Evolutionary conservation across 305 asterid species (phyloP).

Genomic region (Rubia peregrina): DNA sequence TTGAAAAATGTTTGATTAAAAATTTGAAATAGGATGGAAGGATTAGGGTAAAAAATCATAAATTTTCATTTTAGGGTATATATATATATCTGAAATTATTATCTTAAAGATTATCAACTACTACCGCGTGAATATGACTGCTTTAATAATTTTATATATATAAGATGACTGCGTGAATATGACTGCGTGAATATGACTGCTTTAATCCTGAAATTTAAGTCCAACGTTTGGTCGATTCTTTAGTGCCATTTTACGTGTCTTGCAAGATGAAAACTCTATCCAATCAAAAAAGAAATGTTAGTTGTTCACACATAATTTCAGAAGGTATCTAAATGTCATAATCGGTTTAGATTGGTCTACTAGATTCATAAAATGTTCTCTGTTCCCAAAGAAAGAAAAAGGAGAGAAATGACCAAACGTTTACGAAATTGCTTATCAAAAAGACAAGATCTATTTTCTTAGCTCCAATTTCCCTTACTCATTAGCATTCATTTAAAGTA

Average conservation of each 20-base stretch:
- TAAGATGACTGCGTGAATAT: too few relatives aligned
- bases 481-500: not conserved
- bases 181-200: too few relatives aligned
- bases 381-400: not conserved
- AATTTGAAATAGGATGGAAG: too few relatives aligned
- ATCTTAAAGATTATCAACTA: not conserved
- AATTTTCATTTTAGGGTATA: too few relatives aligned
- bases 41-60: too few relatives aligned
- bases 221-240: not conserved
- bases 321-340: constrained; percentile 9
- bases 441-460: not conserved
- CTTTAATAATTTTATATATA: too few relatives aligned
- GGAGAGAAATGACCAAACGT: not conserved
- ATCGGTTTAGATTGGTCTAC: not conserved
- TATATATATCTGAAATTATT: too few relatives aligned
- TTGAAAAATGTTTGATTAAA: too few relatives aligned
- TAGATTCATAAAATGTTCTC: not conserved
- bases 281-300: not conserved
- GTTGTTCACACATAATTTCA: constrained; percentile 7
- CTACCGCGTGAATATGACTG: too few relatives aligned
- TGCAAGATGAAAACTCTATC: constrained; percentile 7
- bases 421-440: not conserved
- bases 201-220: not conserved
- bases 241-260: constrained; percentile 3
- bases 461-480: not conserved